phyloP scores from a whole-genome alignment of 2,329 filamentous ascomycete genomes.

The Ampelomyces quisqualis region DNA sequence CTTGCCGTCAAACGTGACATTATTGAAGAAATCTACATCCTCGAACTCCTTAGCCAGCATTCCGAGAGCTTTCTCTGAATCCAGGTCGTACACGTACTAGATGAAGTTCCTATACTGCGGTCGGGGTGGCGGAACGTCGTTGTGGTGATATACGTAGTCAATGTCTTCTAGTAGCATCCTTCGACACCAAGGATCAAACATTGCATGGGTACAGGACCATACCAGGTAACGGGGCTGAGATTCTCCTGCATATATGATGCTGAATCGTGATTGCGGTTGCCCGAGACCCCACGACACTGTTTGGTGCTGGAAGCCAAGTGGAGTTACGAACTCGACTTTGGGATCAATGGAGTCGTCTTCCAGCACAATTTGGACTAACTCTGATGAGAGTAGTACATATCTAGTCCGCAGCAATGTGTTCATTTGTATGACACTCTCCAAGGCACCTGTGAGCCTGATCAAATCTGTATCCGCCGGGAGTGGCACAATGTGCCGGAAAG shows the following conservation, averaged over 20 bases:
- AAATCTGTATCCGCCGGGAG: not conserved
- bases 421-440: not conserved
- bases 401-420: not conserved
- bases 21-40: not conserved
- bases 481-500: not conserved
- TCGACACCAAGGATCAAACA: not conserved
- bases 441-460: not conserved
- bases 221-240: not conserved
- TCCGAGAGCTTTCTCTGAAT: not conserved
- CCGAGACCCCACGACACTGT: not conserved
- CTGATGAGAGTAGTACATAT: not conserved
- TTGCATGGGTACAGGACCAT: not conserved
- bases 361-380: not conserved
- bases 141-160: not conserved
- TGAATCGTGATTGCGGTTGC: not conserved
- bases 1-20: not conserved
- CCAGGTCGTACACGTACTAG: not conserved
- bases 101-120: not conserved
- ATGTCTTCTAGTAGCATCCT: constrained; percentile 1
- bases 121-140: not conserved
- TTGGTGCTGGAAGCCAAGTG: not conserved
- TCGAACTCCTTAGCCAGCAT: not conserved
- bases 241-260: not conserved
- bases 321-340: not conserved
- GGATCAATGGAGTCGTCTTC: not conserved